Base-by-base conservation (phyloP, 768 basidiomycete species). In the Tremella yokohamensis region DNA sequence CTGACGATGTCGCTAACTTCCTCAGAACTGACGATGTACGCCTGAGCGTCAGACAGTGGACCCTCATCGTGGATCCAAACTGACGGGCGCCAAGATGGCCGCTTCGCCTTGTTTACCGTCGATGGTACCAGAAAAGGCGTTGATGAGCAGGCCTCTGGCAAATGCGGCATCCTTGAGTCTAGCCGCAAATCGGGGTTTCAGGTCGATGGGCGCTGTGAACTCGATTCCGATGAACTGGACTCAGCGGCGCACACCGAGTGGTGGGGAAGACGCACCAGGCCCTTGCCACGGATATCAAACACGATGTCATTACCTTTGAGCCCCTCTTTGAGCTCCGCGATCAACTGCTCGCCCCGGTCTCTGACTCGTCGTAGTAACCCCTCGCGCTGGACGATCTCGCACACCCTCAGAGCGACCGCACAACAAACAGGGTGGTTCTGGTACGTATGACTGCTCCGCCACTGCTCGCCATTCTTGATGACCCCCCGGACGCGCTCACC, bases 381-480 rank as follows among this genome's bases (percentile, higher is more conserved):
- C 12, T 64, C 59, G 18, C 60, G 40, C 49, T 61, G 56, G 26
- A 61, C 42, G 53, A 58, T 61, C 26, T 64, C 40, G 55, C 54
- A 37, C 48, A 64, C 63, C 24, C 57, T 61, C 1, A 39, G 8
- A 8, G 60, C 63, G 4, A 49, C 60, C 15, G 63, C 63, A 45
- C 60, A 64, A 34, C 48, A 51, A 40, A 64, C 50, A 9, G 63
- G 63, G 44, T 64, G 63, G 20, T 61, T 55, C 53, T 64, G 63
- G 58, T 64, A 64, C 15, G 60, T 64, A 52, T 64, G 63, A 19
- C 38, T 45, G 39, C 55, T 64, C 54, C 57, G 58, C 59, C 60
- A 61, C 25, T 54, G 56, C 6, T 56, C 60, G 2, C 39, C 52
- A n/a, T 58, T 24, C 24, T 47, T 55, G 34, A 64, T 49, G 15